Base-by-base conservation (phyloP, 75 land plant species). In the Pinus albicaulis region DNA sequence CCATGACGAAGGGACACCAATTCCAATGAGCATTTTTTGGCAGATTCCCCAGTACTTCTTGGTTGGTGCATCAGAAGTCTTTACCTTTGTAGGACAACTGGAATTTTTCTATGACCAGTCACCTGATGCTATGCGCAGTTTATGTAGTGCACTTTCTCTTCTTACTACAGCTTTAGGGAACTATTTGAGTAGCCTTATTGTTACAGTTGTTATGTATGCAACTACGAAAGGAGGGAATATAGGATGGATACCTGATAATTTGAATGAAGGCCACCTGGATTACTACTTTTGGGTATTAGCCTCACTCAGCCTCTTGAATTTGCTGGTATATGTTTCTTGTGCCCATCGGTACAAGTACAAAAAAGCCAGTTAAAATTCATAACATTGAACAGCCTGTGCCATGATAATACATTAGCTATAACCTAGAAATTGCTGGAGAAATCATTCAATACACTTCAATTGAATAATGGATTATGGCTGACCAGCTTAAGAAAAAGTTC, bases 71-170 rank as follows among this genome's bases (percentile, higher is more conserved):
- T 89, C 94, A 7, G 99, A 96, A 76, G 90, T 93, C 10, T 96
- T 96, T 76, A 89, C 91, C 2, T 90, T 87, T 70, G 83, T 90
- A 25, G 99, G 97, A 15, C 93, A 89, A 74, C 69, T 96, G 63
- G 96, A 96, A 71, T 96, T 93, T 74, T 96, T 90, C 91, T 96
- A 96, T 75, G 96, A 91, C 25, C 97, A 96, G 57, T 84, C 97
- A 25, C 97, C 96, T 3, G 99, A 96, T 76, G 92, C 94, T 19
- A 91, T 93, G 92, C 88, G 98, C 34, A 89, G 95, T 75, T n/a
- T 95, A 76, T 83, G 91, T 61, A 84, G 88, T 4, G 95, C 95
- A 2, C 85, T 95, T 1, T 81, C 93, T 0, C 83, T 92, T 26
- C 87, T 88, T 25, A 89, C 98, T 1, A 76, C 82, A 8, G 88